Conservation (phyloP, 1,284 basidiomycete genomes). For the Cryptococcus sp. region DNA sequence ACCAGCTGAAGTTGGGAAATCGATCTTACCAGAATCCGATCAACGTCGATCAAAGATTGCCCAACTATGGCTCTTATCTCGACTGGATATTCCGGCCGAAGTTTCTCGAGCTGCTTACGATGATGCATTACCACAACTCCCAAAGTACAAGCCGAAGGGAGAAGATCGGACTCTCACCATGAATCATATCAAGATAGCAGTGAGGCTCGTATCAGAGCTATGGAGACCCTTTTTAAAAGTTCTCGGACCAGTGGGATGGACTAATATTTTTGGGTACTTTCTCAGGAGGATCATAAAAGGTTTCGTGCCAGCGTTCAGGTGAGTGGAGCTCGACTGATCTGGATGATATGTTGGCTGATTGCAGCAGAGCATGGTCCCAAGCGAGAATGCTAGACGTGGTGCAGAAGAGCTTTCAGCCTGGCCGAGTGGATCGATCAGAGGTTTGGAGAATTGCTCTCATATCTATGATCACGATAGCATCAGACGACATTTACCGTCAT, state of each 20-base stretch:
- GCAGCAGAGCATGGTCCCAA: constrained; percentile 17
- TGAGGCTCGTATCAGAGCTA: constrained; percentile 10
- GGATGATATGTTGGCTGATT: neutral
- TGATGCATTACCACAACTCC: neutral
- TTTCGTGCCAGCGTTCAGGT: constrained; percentile 18
- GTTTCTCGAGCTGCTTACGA: neutral
- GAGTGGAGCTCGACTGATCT: neutral
- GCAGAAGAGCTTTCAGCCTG: constrained; percentile 14
- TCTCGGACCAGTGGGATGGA: constrained; percentile 4
- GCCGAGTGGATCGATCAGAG: constrained; percentile 2
- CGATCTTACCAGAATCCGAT: neutral
- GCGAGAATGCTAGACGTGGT: constrained; percentile 23
- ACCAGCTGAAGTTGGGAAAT: neutral
- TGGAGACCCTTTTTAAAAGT: constrained; percentile 9
- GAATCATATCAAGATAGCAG: constrained; percentile 12
- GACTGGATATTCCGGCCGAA: neutral
- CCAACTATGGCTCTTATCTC: constrained; percentile 8
- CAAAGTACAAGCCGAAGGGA: constrained; percentile 5
- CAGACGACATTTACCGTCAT: constrained; percentile 11
- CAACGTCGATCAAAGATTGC: constrained; percentile 1
- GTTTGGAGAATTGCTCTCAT: constrained; percentile 10
- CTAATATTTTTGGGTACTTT: constrained; percentile 7
- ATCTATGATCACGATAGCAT: constrained; percentile 8
- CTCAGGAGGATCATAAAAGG: constrained; percentile 14
- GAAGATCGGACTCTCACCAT: constrained; percentile 16